These are phyloP conservation scores for Hypoxylon sp. DNA, from an alignment of 2,329 filamentous ascomycete genomes.

Conservation along the genomic window DNA sequence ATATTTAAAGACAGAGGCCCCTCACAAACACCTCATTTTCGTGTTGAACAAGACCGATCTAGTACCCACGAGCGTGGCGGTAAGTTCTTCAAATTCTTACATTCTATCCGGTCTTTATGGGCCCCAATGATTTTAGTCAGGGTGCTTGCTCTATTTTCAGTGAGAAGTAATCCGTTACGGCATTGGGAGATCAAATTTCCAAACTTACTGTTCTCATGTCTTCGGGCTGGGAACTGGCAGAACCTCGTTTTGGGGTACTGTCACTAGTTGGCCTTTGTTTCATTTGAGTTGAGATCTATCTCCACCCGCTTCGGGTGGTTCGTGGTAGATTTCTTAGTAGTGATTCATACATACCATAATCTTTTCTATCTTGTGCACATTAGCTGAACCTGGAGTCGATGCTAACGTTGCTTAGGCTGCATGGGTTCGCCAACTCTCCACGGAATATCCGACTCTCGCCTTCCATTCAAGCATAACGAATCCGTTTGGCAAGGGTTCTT, in stretches of 20 bases:
- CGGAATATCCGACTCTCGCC: conserved; percentile 92
- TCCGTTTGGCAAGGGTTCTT: conserved; percentile 93
- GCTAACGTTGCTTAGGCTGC: conserved; percentile 75
- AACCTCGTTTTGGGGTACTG: conserved; percentile 89
- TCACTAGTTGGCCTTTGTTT: conserved; percentile 85
- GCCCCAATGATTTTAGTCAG: conserved; percentile 83
- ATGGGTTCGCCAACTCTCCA: conserved; percentile 91
- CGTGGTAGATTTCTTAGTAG: conserved; percentile 97
- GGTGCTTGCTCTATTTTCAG: conserved; percentile 78
- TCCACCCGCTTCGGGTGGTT: conserved; percentile 71
- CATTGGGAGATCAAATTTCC: conserved; percentile 91
- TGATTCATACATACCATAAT: conserved; percentile 86
- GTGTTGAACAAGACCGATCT: conserved; percentile 93
- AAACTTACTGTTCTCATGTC: conserved; percentile 76
- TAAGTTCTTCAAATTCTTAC: conserved; percentile 69
- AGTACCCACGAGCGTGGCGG: conserved; percentile 91
- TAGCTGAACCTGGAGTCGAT: conserved; percentile 34
- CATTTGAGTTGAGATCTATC: conserved; percentile 97
- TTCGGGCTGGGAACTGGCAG: conserved; percentile 77
- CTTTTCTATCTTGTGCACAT: conserved; percentile 46
- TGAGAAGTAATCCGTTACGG: conserved; percentile 98
- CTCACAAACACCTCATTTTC: conserved; percentile 95
- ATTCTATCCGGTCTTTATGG: conserved; percentile 50
- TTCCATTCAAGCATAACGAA: conserved; percentile 97
- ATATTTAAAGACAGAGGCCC: conserved; percentile 91